Evolutionary conservation across 2,329 filamentous ascomycete genomes (phyloP), one percentile per base, ranked within the genome.

Genomic region (Nigrospora sphaerica): DNA sequence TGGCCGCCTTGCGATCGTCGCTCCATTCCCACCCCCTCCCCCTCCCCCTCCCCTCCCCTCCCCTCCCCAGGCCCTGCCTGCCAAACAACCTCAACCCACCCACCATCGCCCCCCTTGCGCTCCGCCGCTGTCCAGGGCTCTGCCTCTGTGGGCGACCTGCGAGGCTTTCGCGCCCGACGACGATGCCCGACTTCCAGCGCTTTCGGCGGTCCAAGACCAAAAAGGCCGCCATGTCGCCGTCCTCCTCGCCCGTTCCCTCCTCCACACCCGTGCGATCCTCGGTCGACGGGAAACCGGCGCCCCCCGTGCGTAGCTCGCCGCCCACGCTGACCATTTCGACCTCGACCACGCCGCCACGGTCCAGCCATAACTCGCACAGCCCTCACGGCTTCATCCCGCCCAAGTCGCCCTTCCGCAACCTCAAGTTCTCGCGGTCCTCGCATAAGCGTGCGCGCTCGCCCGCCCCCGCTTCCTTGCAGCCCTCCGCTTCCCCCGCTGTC

Each of bases 371-470:
- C 45, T 45, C 42, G 17, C 44, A 33, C 13, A 53, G 47, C 42
- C 13, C 40, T 14, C 43, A 32, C 39, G 44, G 45, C 6, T 42
- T 57, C 33, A 50, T 47, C 17, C 46, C 52, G 14, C 48, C 54
- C 32, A 62, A 57, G 48, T 63, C 61, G 2, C 60, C 72, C 36
- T 73, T 77, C 43, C 68, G 69, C 36, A 65, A 63, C 50, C 63
- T 76, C 47, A 67, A 71, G 44, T 63, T 75, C 44, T 7, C 23
- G 23, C 67, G 69, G 45, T 62, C 66, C 45, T 65, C 70, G 19
- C 62, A 68, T 45, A 77, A 77, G 61, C 71, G 74, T 56, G 70
- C 70, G 47, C 67, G 68, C 44, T 74, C 74, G 16, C 66, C 66
- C 10, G 51, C 55, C 10, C 50, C 59, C 3, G 54, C 52, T 16